Base-by-base conservation (phyloP, 2,329 filamentous ascomycete genomes). In the Ophiocordyceps camponoti-leonardi region DNA sequence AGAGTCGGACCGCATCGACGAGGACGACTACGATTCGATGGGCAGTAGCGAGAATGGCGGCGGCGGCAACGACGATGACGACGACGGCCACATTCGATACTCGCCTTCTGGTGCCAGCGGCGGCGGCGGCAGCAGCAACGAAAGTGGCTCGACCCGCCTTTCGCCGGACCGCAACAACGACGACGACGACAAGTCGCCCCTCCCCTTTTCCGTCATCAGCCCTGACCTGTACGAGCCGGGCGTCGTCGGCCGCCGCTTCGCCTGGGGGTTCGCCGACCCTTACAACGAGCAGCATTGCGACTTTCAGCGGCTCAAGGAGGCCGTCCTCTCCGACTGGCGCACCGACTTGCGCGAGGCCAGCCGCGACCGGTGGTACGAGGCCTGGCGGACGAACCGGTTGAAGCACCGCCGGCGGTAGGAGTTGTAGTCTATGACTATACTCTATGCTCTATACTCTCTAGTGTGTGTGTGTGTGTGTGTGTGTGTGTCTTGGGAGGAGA, bases 191-290 rank as follows among this genome's bases (percentile, higher is more conserved):
- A 60, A 67, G 12, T 85, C 85, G 0, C 83, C 86, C 59, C 68
- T 95, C 23, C 92, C 92, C 1, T 78, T 96, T 58, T 94, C 87
- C 39, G 85, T 95, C 59, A 83, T 98, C 59, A 94, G 86, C 50
- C 92, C 92, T 0, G 92, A 98, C 61, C 75, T 85, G 40, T 94
- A 96, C 64, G 85, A 93, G 55, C 81, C 81, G 10, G 76, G 73
- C 30, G 70, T 84, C 16, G 67, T 94, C 49, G 92, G 92, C 42
- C 83, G 92, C 49, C 81, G 82, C 51, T 98, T 96, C 61, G 85
- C 92, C 0, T 98, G 92, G 92, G 92, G 92, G 7, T 93, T 95
- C 54, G 92, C 92, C 5, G 86, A 96, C 58, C 92, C 92, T 0
- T 88, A 92, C 67, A 81, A 96, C 56, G 72, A 80, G 28, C 77